Evolutionary conservation across 164 flowering plant species (phyloP), one percentile per base, ranked within the genome.

Genomic region (Houttuynia cordata): DNA sequence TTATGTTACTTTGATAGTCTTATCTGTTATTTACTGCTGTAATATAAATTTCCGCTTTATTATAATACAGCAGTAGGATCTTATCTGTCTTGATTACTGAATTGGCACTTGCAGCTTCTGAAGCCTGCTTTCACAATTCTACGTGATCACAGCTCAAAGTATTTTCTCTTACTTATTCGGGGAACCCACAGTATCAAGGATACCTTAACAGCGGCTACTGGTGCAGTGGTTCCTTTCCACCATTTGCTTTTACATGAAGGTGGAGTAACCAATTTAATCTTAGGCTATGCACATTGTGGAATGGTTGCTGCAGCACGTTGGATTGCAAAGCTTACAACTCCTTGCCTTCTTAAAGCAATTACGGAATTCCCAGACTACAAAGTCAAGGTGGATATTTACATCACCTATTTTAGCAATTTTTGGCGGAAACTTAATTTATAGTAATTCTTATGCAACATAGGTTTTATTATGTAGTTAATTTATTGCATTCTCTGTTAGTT

Each of bases 291-390:
- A 47, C 98, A 89, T 56, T 89, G 93, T 70, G 98, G 98, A 51
- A 89, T 92, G 97, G 96, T 92, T 74, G 98, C 98, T 77, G 97
- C 97, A 39, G 98, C 98, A 65, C 89, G 97, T 68, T 93, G 98
- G 98, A 93, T 89, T 71, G 88, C 96, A 12, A 93, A 84, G 74
- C 81, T 83, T 49, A 80, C 87, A 68, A 76, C 78, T 40, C 96
- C 96, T 63, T 79, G 71, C 75, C 78, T 93, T 68, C 72, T 84
- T 25, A 81, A 84, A 62, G 96, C 88, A 68, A 75, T 89, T 51
- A 75, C 57, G 47, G 84, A 84, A 61, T 65, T 65, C 67, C 94
- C 96, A 49, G 92, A 83, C 61, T 83, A 78, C 78, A 75, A 78
- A 66, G 63, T 89, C 34, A 84, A 87, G 96, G 98, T 92, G 71